These are phyloP conservation scores for Calonectria pteridis DNA, from an alignment of 2,329 filamentous ascomycete genomes.

Conservation along the genomic window DNA sequence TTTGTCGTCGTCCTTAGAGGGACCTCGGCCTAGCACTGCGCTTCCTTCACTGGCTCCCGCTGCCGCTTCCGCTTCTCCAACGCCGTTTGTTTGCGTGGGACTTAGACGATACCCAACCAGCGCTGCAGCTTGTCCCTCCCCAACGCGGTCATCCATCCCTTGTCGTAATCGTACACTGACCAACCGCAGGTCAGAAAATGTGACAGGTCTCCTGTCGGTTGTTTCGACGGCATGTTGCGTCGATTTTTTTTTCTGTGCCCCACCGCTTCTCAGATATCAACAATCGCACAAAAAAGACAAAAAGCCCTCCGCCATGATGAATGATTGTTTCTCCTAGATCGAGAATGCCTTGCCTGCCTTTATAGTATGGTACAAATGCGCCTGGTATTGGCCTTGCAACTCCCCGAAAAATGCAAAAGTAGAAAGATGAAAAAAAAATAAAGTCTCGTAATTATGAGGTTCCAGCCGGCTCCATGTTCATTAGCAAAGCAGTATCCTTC, in stretches of 20 bases:
- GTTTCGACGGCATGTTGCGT: background rate
- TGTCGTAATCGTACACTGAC: background rate
- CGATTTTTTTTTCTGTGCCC: background rate
- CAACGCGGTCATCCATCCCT: background rate
- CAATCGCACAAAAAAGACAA: conserved; percentile 19
- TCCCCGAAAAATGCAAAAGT: conserved; percentile 24
- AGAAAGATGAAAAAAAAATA: conserved; percentile 12
- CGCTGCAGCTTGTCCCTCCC: background rate
- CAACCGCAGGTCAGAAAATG: background rate
- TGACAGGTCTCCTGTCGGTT: background rate
- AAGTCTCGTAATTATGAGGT: conserved; percentile 20
- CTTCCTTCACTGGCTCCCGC: background rate
- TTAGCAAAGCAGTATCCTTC: conserved; percentile 16
- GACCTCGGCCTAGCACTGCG: background rate
- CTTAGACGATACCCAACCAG: background rate
- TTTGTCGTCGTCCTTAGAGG: background rate
- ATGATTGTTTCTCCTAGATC: conserved; percentile 7
- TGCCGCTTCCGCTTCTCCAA: background rate
- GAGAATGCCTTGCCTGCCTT: conserved; percentile 27
- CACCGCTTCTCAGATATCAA: conserved; percentile 4
- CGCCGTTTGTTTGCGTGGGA: background rate
- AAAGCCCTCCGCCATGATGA: conserved; percentile 21
- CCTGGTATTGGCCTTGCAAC: conserved; percentile 31
- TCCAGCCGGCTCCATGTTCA: conserved; percentile 21
- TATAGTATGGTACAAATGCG: conserved; percentile 24